These are phyloP conservation scores for Aspergillus udagawae DNA, from an alignment of 2,329 filamentous ascomycete genomes.

Conservation along the genomic window DNA sequence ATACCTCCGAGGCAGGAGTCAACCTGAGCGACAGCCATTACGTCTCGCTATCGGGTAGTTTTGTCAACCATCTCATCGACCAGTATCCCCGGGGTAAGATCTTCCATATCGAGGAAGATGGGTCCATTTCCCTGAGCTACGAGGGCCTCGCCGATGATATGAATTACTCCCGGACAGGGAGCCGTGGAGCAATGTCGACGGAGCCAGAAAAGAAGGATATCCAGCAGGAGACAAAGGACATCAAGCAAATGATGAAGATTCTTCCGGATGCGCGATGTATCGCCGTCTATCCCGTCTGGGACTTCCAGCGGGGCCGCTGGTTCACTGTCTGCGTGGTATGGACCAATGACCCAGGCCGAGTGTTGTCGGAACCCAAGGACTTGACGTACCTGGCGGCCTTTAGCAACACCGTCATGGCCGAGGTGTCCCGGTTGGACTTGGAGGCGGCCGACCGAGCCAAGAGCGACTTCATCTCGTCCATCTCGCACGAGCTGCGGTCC, in stretches of 20 bases:
- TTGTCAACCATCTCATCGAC: slow-evolving; percentile 16
- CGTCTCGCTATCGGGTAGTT: slow-evolving; percentile 11
- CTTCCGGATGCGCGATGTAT: slow-evolving; percentile 18
- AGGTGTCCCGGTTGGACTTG: slow-evolving; percentile 20
- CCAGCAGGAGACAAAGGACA: slow-evolving; percentile 10
- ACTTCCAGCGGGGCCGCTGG: slow-evolving; percentile 24
- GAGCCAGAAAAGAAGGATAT: slow-evolving; percentile 8
- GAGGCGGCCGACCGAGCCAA: slow-evolving; percentile 24
- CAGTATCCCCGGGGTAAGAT: slow-evolving; percentile 18
- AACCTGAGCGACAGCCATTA: slow-evolving; percentile 8
- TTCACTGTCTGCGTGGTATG: slow-evolving; percentile 20
- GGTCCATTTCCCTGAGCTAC: slow-evolving; percentile 17
- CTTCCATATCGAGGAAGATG: slow-evolving; percentile 19
- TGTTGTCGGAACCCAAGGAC: slow-evolving; percentile 17
- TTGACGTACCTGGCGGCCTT: slow-evolving; percentile 21
- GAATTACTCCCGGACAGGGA: not conserved
- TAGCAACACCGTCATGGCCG: slow-evolving; percentile 24
- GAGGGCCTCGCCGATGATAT: slow-evolving; percentile 16
- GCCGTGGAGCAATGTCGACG: slow-evolving; percentile 1
- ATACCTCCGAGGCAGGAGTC: slow-evolving; percentile 1
- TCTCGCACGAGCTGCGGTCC: slow-evolving; percentile 29
- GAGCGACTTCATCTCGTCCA: slow-evolving; percentile 24
- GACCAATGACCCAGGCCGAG: slow-evolving; percentile 16
- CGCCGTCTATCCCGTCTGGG: slow-evolving; percentile 25
- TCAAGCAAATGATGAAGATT: slow-evolving; percentile 10